Evolutionary conservation across 768 basidiomycete species (phyloP).

Genomic region (Mycena galopus): DNA sequence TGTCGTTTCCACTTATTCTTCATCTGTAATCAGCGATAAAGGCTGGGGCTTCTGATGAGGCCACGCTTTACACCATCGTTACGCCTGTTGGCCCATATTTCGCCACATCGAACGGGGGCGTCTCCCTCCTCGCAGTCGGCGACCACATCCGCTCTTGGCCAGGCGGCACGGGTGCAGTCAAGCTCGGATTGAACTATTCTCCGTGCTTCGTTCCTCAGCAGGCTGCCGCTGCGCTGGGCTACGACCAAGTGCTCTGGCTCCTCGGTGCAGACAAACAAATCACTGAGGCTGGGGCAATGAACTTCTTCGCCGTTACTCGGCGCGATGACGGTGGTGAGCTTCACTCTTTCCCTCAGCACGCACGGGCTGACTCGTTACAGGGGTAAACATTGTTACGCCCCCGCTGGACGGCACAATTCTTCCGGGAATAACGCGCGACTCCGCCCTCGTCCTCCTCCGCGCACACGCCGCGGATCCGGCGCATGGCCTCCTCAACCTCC

Average conservation of each 20-base stretch:
- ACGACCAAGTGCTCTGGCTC: conserved; percentile 73
- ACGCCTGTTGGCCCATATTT: conserved; percentile 85
- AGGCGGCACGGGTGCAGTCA: conserved; percentile 83
- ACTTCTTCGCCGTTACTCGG: conserved; percentile 78
- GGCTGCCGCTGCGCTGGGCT: neutral
- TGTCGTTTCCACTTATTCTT: too few species aligned
- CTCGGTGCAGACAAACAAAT: conserved; percentile 60
- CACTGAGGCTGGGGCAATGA: conserved; percentile 83
- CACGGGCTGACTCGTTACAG: too few species aligned
- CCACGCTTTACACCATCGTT: conserved; percentile 81
- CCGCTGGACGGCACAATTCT: conserved; percentile 90
- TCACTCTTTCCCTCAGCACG: too few species aligned
- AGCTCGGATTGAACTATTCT: conserved; percentile 78
- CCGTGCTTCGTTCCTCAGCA: conserved; percentile 72
- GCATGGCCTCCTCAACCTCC: too few species aligned
- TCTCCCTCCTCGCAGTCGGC: conserved; percentile 57
- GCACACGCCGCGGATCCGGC: too few species aligned
- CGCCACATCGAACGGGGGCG: conserved; percentile 45
- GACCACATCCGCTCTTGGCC: conserved; percentile 63
- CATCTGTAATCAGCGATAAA: conserved; percentile 68
- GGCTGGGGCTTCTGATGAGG: conserved; percentile 78
- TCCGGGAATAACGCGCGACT: conserved; percentile 88
- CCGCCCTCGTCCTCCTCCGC: conserved; percentile 73
- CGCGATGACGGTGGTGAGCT: conserved; percentile 68
- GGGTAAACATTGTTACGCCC: conserved; percentile 83